These are phyloP conservation scores for Phialophora macrospora DNA, from an alignment of 2,329 filamentous ascomycete species.

Conservation along the genomic window DNA sequence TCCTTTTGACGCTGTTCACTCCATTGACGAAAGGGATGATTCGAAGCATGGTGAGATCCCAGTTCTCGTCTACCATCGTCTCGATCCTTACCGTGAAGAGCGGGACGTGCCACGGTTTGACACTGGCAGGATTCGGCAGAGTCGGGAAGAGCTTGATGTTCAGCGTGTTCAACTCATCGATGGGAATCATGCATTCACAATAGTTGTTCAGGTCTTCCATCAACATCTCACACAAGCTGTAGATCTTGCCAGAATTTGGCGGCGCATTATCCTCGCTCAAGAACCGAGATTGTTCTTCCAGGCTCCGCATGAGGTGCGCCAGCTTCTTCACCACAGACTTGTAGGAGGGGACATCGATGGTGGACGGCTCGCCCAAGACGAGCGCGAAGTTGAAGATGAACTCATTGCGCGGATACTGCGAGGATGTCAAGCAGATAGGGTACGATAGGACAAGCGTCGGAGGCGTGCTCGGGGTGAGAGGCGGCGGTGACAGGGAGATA, in stretches of 20 bases:
- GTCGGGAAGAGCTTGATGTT: constrained; percentile 95
- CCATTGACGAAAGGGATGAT: constrained; percentile 89
- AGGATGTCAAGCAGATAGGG: constrained; percentile 82
- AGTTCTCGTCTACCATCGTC: constrained; percentile 59
- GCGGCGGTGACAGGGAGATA: constrained; percentile 59
- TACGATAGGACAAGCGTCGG: constrained; percentile 79
- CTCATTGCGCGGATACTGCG: constrained; percentile 86
- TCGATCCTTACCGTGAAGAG: constrained; percentile 67
- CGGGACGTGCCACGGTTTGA: constrained; percentile 89
- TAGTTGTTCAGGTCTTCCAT: constrained; percentile 96
- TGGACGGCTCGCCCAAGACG: constrained; percentile 65
- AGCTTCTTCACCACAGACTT: constrained; percentile 85
- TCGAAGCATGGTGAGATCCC: constrained; percentile 60
- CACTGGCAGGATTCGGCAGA: constrained; percentile 73
- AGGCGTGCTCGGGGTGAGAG: constrained; percentile 53
- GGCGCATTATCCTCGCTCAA: constrained; percentile 58
- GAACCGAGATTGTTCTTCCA: constrained; percentile 91
- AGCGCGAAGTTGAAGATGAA: constrained; percentile 99
- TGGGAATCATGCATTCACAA: constrained; percentile 97
- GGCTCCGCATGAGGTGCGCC: constrained; percentile 80
- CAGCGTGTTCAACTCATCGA: constrained; percentile 94
- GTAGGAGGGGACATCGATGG: constrained; percentile 72
- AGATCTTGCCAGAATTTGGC: constrained; percentile 58
- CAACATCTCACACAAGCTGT: constrained; percentile 79
- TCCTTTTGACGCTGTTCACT: constrained; percentile 83